These are phyloP conservation scores for Sutorius eximius DNA, from an alignment of 1,284 basidiomycete species.

Conservation along the genomic window DNA sequence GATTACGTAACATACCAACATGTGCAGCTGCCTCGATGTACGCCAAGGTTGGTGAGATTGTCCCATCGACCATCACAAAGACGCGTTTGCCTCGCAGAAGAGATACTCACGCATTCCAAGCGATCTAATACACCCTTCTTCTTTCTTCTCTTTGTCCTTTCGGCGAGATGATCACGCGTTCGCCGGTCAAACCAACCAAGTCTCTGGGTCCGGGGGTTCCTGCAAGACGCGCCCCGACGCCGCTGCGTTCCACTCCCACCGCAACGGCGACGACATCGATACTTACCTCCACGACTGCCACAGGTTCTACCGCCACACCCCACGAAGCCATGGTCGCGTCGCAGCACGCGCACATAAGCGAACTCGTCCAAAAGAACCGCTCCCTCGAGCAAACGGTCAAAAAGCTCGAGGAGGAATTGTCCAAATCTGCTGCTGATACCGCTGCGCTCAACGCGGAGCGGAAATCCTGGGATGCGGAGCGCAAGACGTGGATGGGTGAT, in stretches of 20 bases:
- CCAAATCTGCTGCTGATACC: slow-evolving; percentile 31
- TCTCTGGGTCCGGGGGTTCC: slow-evolving; percentile 7
- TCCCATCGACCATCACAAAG: slow-evolving; percentile 4
- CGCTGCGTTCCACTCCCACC: slow-evolving; percentile 20
- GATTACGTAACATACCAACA: slow-evolving; percentile 16
- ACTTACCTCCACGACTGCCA: slow-evolving; percentile 31
- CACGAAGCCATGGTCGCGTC: slow-evolving; percentile 53
- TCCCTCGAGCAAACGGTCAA: slow-evolving; percentile 58
- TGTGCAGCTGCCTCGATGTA: background rate
- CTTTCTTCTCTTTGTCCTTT: background rate
- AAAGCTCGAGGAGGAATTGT: slow-evolving; percentile 48
- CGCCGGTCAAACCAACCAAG: slow-evolving; percentile 26
- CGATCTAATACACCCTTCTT: background rate
- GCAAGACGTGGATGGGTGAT: slow-evolving; percentile 43
- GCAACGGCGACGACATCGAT: slow-evolving; percentile 28
- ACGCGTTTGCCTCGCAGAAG: slow-evolving; percentile 1
- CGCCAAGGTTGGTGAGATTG: slow-evolving; percentile 15
- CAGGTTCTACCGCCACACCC: slow-evolving; percentile 36
- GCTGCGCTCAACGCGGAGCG: slow-evolving; percentile 20
- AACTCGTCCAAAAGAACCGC: slow-evolving; percentile 63
- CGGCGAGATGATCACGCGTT: slow-evolving; percentile 28
- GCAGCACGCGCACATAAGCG: slow-evolving; percentile 63
- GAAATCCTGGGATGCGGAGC: slow-evolving; percentile 29
- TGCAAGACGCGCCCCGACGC: slow-evolving; percentile 22
- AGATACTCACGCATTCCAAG: slow-evolving; percentile 1